phyloP scores from a whole-genome alignment of 2,329 filamentous ascomycete genomes.

The Gyromitra esculenta region DNA sequence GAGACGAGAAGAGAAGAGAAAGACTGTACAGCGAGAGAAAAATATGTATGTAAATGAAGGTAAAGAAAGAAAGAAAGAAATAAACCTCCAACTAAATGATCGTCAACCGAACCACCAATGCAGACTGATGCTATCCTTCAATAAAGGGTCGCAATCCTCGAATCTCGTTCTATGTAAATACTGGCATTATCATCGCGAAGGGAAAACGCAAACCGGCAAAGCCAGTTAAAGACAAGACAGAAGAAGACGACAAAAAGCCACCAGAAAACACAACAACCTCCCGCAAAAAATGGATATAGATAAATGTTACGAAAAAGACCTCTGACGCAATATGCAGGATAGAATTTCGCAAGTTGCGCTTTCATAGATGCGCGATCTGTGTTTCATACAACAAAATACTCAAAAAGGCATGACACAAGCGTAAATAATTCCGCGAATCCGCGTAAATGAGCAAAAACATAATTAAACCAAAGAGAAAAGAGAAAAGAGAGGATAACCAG shows the following conservation, averaged over 20 bases:
- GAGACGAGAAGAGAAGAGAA: conserved; percentile 21
- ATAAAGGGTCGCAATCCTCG: conserved; percentile 46
- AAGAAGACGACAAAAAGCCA: conserved; percentile 50
- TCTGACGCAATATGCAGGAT: conserved; percentile 47
- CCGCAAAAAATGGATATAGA: conserved; percentile 38
- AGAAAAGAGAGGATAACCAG: conserved; percentile 40
- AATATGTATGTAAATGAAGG: conserved; percentile 42
- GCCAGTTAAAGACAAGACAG: conserved; percentile 45
- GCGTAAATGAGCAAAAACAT: conserved; percentile 38
- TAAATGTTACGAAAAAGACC: conserved; percentile 34
- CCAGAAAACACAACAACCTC: conserved; percentile 47
- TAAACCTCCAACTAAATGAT: conserved; percentile 35
- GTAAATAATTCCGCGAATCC: conserved; percentile 40
- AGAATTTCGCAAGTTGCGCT: conserved; percentile 22
- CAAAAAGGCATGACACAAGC: conserved; percentile 31
- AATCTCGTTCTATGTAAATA: conserved; percentile 54
- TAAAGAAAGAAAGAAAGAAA: conserved; percentile 30
- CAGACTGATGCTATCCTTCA: conserved; percentile 51
- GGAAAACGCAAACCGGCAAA: conserved; percentile 52
- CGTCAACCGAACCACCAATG: conserved; percentile 33
- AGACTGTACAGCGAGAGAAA: conserved; percentile 45
- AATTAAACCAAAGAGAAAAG: conserved; percentile 48
- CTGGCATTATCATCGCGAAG: conserved; percentile 52
- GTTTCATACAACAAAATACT: conserved; percentile 33
- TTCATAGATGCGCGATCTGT: conserved; percentile 41